phyloP scores from a whole-genome alignment of 495 filamentous ascomycete species.

The Xylaria scruposa region DNA sequence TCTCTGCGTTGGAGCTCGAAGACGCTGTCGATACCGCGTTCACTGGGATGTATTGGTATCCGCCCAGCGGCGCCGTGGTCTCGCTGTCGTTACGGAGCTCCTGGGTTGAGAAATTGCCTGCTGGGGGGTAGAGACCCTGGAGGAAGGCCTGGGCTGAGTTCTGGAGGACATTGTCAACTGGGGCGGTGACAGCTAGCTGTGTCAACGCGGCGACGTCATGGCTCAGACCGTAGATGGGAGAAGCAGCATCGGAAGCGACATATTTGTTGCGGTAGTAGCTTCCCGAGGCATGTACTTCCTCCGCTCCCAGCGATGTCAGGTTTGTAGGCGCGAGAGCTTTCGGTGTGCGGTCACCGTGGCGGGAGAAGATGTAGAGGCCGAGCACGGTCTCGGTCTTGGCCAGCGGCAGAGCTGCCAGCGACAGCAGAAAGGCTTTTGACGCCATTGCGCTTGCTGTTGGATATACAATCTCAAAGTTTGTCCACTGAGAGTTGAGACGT shows the following conservation, averaged over 20 bases:
- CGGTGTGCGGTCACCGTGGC: conserved; percentile 78
- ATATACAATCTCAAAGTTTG: not conserved
- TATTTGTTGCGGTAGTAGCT: conserved; percentile 66
- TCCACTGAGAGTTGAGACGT: not conserved
- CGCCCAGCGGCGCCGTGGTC: conserved; percentile 65
- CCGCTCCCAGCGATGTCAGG: conserved; percentile 73
- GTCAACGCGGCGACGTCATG: conserved; percentile 64
- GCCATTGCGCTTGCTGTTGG: conserved; percentile 26
- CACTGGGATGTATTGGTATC: conserved; percentile 77
- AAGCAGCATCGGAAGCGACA: conserved; percentile 50
- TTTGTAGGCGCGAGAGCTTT: conserved; percentile 56
- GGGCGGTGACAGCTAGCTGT: conserved; percentile 66
- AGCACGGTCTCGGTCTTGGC: conserved; percentile 65
- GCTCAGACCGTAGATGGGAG: conserved; percentile 51
- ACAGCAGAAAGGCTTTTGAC: conserved; percentile 36
- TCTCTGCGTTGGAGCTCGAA: conserved; percentile 62
- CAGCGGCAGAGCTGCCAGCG: conserved; percentile 45
- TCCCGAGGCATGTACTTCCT: conserved; percentile 68
- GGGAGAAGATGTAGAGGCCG: conserved; percentile 72
- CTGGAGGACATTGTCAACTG: conserved; percentile 67
- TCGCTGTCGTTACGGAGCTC: conserved; percentile 66
- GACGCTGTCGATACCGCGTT: conserved; percentile 57
- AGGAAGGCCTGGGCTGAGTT: conserved; percentile 77
- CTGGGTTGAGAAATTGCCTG: conserved; percentile 54
- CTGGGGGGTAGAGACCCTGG: conserved; percentile 82